phyloP scores from a whole-genome alignment of 1,139 yeast genomes.

The Geotrichum bryndzae region DNA sequence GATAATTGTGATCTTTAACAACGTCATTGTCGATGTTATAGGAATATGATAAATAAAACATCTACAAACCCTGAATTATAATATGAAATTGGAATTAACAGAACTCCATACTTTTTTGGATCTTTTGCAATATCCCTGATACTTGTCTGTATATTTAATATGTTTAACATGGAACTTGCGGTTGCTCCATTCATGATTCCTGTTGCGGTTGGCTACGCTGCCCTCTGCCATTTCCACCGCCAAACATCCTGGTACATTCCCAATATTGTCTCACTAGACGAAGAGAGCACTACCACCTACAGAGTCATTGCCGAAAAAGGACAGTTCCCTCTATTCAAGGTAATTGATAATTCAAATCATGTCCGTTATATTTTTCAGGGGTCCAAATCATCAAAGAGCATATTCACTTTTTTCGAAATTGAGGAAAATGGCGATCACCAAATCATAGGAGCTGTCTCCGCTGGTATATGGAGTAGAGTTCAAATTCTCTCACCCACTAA shows the following conservation, averaged over 20 bases:
- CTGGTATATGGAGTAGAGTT: conserved; percentile 55
- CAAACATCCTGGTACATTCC: conserved; percentile 54
- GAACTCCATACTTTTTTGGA: no score
- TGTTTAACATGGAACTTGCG: conserved; percentile 42
- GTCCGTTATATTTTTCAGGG: conserved; percentile 6
- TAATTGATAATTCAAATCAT: conserved; percentile 42
- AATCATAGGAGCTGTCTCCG: conserved; percentile 54
- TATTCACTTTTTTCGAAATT: conserved; percentile 5
- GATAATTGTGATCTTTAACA: no score
- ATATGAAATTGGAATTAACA: no score
- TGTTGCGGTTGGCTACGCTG: conserved; percentile 49
- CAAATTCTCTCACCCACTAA: conserved; percentile 46
- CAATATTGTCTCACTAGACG: conserved; percentile 43
- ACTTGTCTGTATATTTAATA: background rate
- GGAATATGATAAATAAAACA: no score
- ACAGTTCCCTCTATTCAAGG: conserved; percentile 52
- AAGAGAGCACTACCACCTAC: conserved; percentile 36
- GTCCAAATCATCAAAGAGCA: conserved; percentile 6
- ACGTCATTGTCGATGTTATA: no score
- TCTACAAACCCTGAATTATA: no score
- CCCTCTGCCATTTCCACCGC: conserved; percentile 53
- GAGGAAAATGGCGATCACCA: conserved; percentile 41
- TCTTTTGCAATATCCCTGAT: background rate
- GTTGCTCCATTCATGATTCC: conserved; percentile 58
- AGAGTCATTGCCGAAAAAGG: conserved; percentile 50